Evolutionary conservation across 345 rosid species (phyloP), one percentile per base, ranked within the genome.

Genomic region (Citrus cavaleriei): DNA sequence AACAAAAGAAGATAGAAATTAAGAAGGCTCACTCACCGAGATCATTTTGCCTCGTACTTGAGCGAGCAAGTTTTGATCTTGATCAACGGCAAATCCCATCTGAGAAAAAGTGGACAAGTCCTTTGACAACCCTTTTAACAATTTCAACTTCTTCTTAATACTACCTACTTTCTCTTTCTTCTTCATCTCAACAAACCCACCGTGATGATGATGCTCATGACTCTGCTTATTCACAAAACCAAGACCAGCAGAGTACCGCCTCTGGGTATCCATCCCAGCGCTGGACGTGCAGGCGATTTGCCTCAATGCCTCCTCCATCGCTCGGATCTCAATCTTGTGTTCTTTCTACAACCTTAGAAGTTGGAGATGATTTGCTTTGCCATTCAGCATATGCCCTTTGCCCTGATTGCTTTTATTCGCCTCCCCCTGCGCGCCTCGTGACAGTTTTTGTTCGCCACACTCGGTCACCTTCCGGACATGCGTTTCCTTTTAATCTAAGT

Each of bases 71-170:
- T 75, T 86, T 19, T 70, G 40, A 5, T 83, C 78, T 49, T 81
- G 81, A 77, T 76, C 87, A 25, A 64, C 68, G 34, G 83, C 85
- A 80, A 85, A 82, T 25, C 87, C 89, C 80, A 85, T 74, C 54
- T 74, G 72, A 10, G 85, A 78, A 6, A 89, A 83, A 78, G 79
- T 73, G 8, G 87, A 72, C 79, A 89, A 76, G 37, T 87, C 89
- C 80, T 87, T 82, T 2, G 86, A 80, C 69, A 90, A 83, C 63
- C 83, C 83, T 74, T 86, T 85, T 1, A 86, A 74, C 81, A 84
- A 78, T 73, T 86, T 91, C 25, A 85, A 69, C 75, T 81, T 88
- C 91, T 86, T 88, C 86, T 89, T 91, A 24, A 73, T 61, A 7
- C 77, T 78, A 13, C 51, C 51, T 46, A 78, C 79, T 83, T 76